phyloP scores from a whole-genome alignment of 2,329 filamentous ascomycete species.

The Trichoderma afroharzianum region DNA sequence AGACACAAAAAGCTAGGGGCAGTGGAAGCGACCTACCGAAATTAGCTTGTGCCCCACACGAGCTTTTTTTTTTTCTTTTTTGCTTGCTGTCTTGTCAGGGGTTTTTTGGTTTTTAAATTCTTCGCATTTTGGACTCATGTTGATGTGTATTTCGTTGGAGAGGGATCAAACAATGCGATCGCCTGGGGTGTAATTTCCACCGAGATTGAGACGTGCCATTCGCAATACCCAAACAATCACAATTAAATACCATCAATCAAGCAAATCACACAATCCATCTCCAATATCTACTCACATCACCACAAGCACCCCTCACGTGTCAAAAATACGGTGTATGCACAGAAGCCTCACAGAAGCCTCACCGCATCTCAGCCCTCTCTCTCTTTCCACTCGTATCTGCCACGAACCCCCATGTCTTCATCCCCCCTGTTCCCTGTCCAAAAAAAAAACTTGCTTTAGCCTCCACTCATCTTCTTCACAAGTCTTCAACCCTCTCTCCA shows the following conservation, averaged over 20 bases:
- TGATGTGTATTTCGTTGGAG: neutral
- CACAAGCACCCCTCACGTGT: neutral
- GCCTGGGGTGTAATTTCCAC: neutral
- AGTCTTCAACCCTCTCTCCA: neutral
- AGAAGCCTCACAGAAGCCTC: slow-evolving; percentile 13
- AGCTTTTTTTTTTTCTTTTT: neutral
- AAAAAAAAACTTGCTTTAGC: neutral
- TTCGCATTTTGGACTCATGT: neutral
- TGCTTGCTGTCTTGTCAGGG: neutral
- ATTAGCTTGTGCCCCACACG: neutral
- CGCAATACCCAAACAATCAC: neutral
- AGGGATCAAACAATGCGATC: neutral
- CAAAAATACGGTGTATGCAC: slow-evolving; percentile 14
- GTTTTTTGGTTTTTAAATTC: neutral
- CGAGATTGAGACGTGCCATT: neutral
- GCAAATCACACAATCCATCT: too few species aligned
- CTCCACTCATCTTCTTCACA: neutral
- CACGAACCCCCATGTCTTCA: neutral
- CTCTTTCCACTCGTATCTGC: neutral
- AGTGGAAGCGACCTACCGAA: slow-evolving; percentile 5
- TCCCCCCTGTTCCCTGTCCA: neutral
- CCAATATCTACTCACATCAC: neutral
- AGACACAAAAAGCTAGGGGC: neutral
- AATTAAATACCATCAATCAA: too few species aligned
- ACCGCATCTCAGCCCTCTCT: neutral